These are phyloP conservation scores for Harringtonia aguacate DNA, from an alignment of 2,329 filamentous ascomycete genomes.

Conservation along the genomic window DNA sequence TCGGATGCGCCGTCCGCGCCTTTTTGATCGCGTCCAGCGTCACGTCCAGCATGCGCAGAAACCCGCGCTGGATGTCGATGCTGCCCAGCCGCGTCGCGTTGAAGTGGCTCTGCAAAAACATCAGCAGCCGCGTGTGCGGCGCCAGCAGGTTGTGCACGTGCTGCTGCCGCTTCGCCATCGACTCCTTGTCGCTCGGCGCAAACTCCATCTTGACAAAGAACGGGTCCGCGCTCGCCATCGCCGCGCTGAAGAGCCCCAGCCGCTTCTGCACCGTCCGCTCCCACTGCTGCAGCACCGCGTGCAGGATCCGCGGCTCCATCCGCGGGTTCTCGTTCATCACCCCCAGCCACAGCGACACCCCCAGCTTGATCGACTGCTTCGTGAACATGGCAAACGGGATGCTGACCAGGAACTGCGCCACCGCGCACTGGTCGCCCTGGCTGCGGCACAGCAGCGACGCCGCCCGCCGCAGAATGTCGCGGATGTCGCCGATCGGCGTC, in stretches of 20 bases:
- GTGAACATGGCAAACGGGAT: slow-evolving; percentile 92
- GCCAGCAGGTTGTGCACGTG: slow-evolving; percentile 71
- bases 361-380: slow-evolving; percentile 90
- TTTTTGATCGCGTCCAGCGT: slow-evolving; percentile 67
- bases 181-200: slow-evolving; percentile 73
- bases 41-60: slow-evolving; percentile 67
- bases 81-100: slow-evolving; percentile 84
- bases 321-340: slow-evolving; percentile 92
- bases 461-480: slow-evolving; percentile 72
- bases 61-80: slow-evolving; percentile 68
- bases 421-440: slow-evolving; percentile 61
- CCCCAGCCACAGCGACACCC: slow-evolving; percentile 90
- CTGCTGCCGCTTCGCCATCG: slow-evolving; percentile 65
- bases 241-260: slow-evolving; percentile 69
- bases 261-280: slow-evolving; percentile 69
- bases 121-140: slow-evolving; percentile 74
- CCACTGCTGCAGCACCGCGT: slow-evolving; percentile 85
- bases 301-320: slow-evolving; percentile 76
- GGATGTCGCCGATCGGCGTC: slow-evolving; percentile 63
- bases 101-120: slow-evolving; percentile 91
- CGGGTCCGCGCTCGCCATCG: slow-evolving; percentile 67
- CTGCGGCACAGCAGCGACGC: slow-evolving; percentile 78
- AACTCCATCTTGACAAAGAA: slow-evolving; percentile 91
- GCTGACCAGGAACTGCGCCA: slow-evolving; percentile 78
- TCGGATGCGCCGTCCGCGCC: slow-evolving; percentile 60